These are phyloP conservation scores for Globisporangium cederbergense DNA, from an alignment of 352 stramenopile species.

Conservation along the genomic window DNA sequence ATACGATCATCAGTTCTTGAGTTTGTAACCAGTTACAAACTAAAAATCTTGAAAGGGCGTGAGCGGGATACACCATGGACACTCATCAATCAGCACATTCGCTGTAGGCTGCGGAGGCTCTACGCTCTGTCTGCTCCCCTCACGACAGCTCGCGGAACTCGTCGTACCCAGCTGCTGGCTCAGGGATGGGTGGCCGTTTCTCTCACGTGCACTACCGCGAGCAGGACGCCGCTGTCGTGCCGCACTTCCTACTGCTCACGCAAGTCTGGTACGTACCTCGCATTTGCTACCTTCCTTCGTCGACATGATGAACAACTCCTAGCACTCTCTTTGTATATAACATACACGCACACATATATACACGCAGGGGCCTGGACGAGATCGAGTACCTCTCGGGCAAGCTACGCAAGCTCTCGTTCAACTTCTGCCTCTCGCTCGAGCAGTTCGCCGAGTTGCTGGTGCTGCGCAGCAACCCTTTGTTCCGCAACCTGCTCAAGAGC, in stretches of 20 bases:
- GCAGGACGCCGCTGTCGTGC: constrained; percentile 58
- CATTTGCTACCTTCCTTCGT: neutral
- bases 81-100: too few relatives aligned
- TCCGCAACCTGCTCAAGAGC: constrained; percentile 41
- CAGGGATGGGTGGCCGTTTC: constrained; percentile 61
- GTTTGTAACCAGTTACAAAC: too few relatives aligned
- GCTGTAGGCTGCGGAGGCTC: too few relatives aligned
- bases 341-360: neutral
- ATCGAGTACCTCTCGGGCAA: constrained; percentile 51
- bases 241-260: constrained; percentile 59
- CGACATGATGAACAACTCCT: neutral
- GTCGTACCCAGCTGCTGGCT: too few relatives aligned
- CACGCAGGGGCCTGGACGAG: constrained; percentile 43
- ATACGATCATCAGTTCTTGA: too few relatives aligned
- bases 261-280: constrained; percentile 51
- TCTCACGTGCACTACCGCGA: constrained; percentile 74
- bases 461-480: constrained; percentile 54
- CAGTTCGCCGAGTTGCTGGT: constrained; percentile 69
- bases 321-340: neutral
- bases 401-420: constrained; percentile 65
- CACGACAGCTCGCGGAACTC: too few relatives aligned
- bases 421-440: constrained; percentile 60
- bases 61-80: too few relatives aligned
- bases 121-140: too few relatives aligned
- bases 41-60: too few relatives aligned